phyloP scores from a whole-genome alignment of 257 asterid genomes.

The Salvia rosmarinus region DNA sequence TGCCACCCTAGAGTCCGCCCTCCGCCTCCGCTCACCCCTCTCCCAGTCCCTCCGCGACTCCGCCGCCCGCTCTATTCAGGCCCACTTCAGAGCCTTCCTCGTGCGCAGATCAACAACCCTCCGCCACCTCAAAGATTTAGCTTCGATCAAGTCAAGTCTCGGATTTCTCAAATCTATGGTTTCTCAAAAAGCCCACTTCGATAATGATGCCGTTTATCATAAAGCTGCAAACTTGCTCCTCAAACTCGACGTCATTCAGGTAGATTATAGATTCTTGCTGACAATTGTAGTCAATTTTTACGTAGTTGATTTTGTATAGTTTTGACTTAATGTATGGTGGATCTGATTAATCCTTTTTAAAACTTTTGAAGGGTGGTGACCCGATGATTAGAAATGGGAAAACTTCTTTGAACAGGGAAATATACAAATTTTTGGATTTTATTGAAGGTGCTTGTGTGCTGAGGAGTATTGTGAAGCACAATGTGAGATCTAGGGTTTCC shows the following conservation, averaged over 20 bases:
- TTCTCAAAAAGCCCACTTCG: slow-evolving; percentile 45
- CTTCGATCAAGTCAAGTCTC: slow-evolving; percentile 63
- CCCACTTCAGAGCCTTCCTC: slow-evolving; percentile 77
- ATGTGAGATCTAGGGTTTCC: slow-evolving; percentile 41
- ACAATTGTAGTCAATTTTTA: too few species aligned
- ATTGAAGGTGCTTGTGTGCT: slow-evolving; percentile 48
- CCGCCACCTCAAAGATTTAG: slow-evolving; percentile 74
- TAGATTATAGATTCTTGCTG: slow-evolving; percentile 22
- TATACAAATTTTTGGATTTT: slow-evolving; percentile 56
- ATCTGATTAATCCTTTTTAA: slow-evolving; percentile 15
- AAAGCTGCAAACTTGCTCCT: slow-evolving; percentile 57
- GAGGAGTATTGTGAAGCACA: slow-evolving; percentile 41
- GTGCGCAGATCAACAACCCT: slow-evolving; percentile 83
- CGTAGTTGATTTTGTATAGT: too few species aligned
- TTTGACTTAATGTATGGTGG: neutral
- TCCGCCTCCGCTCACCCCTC: slow-evolving; percentile 47
- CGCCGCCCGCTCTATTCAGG: slow-evolving; percentile 79
- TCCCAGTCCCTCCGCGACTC: slow-evolving; percentile 67
- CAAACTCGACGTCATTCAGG: slow-evolving; percentile 71
- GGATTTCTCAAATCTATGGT: slow-evolving; percentile 57
- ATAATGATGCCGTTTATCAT: slow-evolving; percentile 45
- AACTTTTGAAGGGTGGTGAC: slow-evolving; percentile 70
- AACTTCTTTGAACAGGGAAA: slow-evolving; percentile 55
- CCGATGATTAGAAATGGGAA: slow-evolving; percentile 85
- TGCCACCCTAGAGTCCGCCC: slow-evolving; percentile 67